Evolutionary conservation across 176 grass and related monocot genomes (phyloP).

Genomic region (Carex scoparia): DNA sequence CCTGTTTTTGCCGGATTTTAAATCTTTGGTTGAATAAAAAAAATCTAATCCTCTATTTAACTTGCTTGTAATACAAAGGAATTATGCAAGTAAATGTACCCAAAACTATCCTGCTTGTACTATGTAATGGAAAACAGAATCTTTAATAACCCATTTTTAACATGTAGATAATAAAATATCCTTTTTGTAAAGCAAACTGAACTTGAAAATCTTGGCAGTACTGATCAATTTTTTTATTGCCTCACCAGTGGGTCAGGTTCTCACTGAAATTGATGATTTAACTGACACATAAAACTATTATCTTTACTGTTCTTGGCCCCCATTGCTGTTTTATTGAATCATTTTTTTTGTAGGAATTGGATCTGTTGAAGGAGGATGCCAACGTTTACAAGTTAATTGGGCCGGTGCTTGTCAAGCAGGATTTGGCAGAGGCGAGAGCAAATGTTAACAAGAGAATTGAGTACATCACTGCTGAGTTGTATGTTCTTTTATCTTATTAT

Average conservation of each 20-base stretch:
- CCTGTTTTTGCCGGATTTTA: background rate
- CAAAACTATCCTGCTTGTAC: background rate
- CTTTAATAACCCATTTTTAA: no score
- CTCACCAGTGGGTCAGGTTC: background rate
- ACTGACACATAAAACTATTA: background rate
- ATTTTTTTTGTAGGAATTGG: constrained; percentile 53
- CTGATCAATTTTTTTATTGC: background rate
- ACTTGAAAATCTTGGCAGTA: background rate
- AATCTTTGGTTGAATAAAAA: background rate
- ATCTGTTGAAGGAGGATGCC: constrained; percentile 61
- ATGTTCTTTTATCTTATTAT: constrained; percentile 22
- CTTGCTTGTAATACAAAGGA: background rate
- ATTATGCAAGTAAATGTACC: background rate
- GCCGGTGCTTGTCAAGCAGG: constrained; percentile 91
- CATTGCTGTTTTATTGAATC: background rate
- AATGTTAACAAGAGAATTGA: constrained; percentile 97
- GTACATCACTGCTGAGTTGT: constrained; percentile 94
- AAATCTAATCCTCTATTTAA: background rate
- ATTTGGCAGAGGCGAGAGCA: constrained; percentile 85
- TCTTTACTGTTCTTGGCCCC: background rate
- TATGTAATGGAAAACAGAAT: background rate
- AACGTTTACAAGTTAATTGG: constrained; percentile 97
- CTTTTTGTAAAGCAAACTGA: background rate
- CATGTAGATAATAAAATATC: background rate
- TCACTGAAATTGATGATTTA: background rate